Evolutionary conservation across 1,284 basidiomycete species (phyloP).

Genomic region (Sporisorium graminicola): DNA sequence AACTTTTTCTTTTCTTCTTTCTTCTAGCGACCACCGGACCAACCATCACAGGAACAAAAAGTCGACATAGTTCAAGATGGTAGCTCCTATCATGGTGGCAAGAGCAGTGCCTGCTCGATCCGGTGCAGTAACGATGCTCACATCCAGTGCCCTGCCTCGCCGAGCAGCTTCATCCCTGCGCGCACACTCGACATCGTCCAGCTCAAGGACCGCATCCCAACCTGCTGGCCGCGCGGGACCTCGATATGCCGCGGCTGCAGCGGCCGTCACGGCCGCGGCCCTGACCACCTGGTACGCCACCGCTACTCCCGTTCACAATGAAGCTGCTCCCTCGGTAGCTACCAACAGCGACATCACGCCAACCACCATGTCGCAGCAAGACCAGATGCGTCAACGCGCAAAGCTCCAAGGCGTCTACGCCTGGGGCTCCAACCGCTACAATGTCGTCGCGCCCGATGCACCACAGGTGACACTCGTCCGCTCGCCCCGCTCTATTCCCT

Average conservation of each 20-base stretch:
- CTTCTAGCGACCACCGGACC: not conserved
- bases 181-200: constrained; percentile 24
- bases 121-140: constrained; percentile 4
- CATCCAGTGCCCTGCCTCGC: constrained; percentile 4
- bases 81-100: constrained; percentile 11
- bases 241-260: constrained; percentile 21
- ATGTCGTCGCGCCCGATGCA: constrained; percentile 64
- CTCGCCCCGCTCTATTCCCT: constrained; percentile 59
- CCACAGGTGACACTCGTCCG: constrained; percentile 49
- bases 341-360: constrained; percentile 29
- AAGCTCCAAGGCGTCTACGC: constrained; percentile 56
- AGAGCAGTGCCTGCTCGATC: constrained; percentile 16
- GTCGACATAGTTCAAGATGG: constrained; percentile 8
- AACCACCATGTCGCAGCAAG: constrained; percentile 56
- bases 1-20: constrained; percentile 1
- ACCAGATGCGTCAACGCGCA: constrained; percentile 59
- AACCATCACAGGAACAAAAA: not conserved
- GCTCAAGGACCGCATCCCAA: constrained; percentile 10
- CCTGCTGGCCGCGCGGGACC: not conserved
- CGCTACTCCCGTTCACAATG: constrained; percentile 29
- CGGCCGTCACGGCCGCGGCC: constrained; percentile 18
- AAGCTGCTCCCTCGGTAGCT: constrained; percentile 36
- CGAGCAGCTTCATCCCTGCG: constrained; percentile 15
- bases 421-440: constrained; percentile 64
- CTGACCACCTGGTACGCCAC: constrained; percentile 37